Conservation (phyloP, 495 filamentous ascomycete species). For the Pseudevernia furfuracea region DNA sequence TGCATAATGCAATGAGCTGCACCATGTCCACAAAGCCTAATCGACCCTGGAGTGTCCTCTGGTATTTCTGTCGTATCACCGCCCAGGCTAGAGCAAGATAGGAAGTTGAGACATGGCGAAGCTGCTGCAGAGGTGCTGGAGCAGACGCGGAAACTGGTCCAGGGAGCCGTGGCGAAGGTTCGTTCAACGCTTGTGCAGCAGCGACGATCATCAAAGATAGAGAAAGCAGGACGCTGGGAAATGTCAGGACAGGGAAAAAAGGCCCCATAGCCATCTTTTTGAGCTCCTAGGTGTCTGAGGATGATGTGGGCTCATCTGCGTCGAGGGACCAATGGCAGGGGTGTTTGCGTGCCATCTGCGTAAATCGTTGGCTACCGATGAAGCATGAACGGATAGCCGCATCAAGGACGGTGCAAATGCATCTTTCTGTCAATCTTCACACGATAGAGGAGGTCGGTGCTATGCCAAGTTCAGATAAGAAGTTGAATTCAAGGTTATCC, state of each 20-base stretch:
- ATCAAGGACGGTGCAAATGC: not conserved
- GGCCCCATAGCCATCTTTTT: constrained; percentile 5
- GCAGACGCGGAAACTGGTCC: constrained; percentile 2
- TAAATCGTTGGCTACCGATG: constrained; percentile 15
- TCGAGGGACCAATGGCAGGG: constrained; percentile 13
- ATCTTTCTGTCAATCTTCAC: not conserved
- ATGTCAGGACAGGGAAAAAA: constrained; percentile 3
- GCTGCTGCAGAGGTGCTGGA: constrained; percentile 2
- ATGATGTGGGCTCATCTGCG: constrained; percentile 6
- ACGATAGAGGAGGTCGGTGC: no score
- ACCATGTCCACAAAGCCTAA: constrained; percentile 19
- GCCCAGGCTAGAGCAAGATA: not conserved
- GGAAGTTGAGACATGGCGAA: constrained; percentile 5
- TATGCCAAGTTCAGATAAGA: not conserved
- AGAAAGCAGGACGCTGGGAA: not conserved
- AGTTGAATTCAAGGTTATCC: not conserved
- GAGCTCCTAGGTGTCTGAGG: constrained; percentile 1
- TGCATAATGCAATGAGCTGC: constrained; percentile 18
- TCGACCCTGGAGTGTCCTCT: constrained; percentile 12
- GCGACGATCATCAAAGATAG: constrained; percentile 8
- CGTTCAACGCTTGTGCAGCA: constrained; percentile 5
- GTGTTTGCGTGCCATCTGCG: constrained; percentile 16
- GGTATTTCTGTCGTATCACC: constrained; percentile 9
- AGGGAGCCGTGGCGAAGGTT: not conserved
- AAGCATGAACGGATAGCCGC: constrained; percentile 9